phyloP scores from a whole-genome alignment of 108 stramenopile species.

The Cyclostephanos invisitatus region DNA sequence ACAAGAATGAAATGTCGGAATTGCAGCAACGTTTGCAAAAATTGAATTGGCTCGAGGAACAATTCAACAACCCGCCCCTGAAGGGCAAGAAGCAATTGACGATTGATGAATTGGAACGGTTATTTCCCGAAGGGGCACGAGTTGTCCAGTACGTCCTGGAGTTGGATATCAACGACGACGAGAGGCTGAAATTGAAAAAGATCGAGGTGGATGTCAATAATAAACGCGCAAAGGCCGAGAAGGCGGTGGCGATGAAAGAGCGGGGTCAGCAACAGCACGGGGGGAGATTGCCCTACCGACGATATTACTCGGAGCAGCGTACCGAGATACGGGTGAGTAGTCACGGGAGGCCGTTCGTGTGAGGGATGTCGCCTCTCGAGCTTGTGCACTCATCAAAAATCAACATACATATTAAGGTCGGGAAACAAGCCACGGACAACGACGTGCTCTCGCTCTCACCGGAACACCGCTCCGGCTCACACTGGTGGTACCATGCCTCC shows the following conservation, averaged over 20 bases:
- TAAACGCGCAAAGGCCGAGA: conserved; percentile 30
- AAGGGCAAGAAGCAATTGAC: conserved; percentile 34
- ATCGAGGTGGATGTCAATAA: conserved; percentile 48
- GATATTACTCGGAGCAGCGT: conserved; percentile 64
- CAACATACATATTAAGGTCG: conserved; percentile 53
- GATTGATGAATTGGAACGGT: conserved; percentile 18
- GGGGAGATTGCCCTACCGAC: conserved; percentile 73
- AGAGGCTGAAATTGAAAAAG: conserved; percentile 50
- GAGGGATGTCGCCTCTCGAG: background rate
- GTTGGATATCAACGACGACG: conserved; percentile 66
- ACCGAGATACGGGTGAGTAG: conserved; percentile 70
- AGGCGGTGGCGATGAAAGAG: conserved; percentile 5
- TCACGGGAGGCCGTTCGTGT: background rate
- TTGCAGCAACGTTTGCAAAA: conserved; percentile 55
- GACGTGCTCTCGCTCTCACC: conserved; percentile 75
- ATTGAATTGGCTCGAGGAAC: conserved; percentile 70
- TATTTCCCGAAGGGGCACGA: conserved; percentile 42
- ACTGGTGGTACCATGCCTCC: conserved; percentile 93
- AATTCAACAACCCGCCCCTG: conserved; percentile 26
- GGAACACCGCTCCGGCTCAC: conserved; percentile 73
- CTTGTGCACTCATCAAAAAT: conserved; percentile 3
- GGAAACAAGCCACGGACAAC: conserved; percentile 87
- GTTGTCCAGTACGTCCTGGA: conserved; percentile 57
- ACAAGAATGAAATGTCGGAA: conserved; percentile 60
- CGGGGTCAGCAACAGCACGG: conserved; percentile 17